Evolutionary conservation across 2,329 filamentous ascomycete genomes (phyloP), one percentile per base, ranked within the genome.

Genomic region (Colletotrichum sp.): DNA sequence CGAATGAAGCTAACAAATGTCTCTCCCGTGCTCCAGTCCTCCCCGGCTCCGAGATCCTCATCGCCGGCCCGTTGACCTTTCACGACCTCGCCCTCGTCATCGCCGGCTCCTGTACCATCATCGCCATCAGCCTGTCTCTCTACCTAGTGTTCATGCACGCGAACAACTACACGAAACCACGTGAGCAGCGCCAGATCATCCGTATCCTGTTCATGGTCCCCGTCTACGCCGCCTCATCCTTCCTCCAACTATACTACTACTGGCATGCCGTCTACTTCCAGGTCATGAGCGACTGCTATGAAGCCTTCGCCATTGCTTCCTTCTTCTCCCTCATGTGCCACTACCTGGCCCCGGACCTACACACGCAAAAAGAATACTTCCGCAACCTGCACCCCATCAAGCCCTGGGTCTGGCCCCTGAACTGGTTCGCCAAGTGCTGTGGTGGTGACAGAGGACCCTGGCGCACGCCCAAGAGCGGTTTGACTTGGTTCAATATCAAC

Each of bases 401-500:
- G 82, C 90, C 91, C 64, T 98, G 95, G 95, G 90, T 96, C 15
- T 92, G 89, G 90, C 94, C 95, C 1, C 79, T 96, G 24, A 92
- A 86, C 78, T 95, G 94, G 90, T 88, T 95, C 76, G 91, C 92
- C 78, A 92, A 90, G 80, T 94, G 92, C 82, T 94, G 92, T 72
- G 93, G 94, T 49, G 94, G 94, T 39, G 84, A 94, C 76, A 87
- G 90, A 69, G 94, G 95, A 0, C 88, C 90, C 30, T 93, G 95
- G 89, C 90, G 95, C 79, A 94, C 90, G n/a, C 95, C 95, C 1
- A 88, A 90, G 79, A 97, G 94, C 84, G 95, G 95, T 2, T 86
- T 98, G 83, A 98, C 95, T 1, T 97, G 95, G 95, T 98, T 98
- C 86, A 98, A 98, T 83, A 92, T 96, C 76, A 89, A 96, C 79